A percentile compares a stretch with the other conserved stretches of the same genome.
Evolutionary conservation across 148 eudicot genomes (phyloP).

Genomic region (Cornus kousa): DNA sequence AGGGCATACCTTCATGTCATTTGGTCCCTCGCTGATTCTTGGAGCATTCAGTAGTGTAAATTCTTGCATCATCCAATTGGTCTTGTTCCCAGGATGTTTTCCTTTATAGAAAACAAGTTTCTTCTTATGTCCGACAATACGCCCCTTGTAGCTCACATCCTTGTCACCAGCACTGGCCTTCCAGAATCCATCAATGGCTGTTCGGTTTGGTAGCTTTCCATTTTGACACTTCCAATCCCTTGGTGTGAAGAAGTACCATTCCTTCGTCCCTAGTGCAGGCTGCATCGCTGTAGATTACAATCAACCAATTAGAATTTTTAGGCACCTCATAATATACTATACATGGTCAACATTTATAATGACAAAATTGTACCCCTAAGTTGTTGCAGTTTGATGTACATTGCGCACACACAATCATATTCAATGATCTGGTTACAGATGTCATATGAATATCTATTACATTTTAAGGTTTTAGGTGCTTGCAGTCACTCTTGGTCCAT

Average conservation of each 20-base stretch:
- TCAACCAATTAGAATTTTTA: too few relatives aligned
- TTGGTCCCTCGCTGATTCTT: background rate
- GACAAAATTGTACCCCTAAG: too few relatives aligned
- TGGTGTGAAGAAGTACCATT: constrained; percentile 43
- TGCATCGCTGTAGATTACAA: too few relatives aligned
- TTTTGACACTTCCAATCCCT: constrained; percentile 31
- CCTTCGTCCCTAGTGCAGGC: background rate
- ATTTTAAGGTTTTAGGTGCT: too few relatives aligned
- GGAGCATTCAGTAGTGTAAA: constrained; percentile 5
- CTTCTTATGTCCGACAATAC: constrained; percentile 16
- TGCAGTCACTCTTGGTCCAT: too few relatives aligned
- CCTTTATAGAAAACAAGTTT: constrained; percentile 30
- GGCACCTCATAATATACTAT: too few relatives aligned
- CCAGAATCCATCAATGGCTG: constrained; percentile 38
- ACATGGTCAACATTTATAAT: too few relatives aligned
- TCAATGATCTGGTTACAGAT: too few relatives aligned
- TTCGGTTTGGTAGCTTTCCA: constrained; percentile 29
- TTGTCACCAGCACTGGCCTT: constrained; percentile 41
- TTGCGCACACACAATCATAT: too few relatives aligned
- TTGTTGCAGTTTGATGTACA: too few relatives aligned
- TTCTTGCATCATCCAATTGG: constrained; percentile 35
- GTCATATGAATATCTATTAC: too few relatives aligned
- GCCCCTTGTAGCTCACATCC: background rate
- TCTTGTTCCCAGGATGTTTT: constrained; percentile 19
- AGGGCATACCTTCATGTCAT: constrained; percentile 17